Conservation (phyloP, 2,329 filamentous ascomycete genomes). For the Aspergillus calidoustus region DNA sequence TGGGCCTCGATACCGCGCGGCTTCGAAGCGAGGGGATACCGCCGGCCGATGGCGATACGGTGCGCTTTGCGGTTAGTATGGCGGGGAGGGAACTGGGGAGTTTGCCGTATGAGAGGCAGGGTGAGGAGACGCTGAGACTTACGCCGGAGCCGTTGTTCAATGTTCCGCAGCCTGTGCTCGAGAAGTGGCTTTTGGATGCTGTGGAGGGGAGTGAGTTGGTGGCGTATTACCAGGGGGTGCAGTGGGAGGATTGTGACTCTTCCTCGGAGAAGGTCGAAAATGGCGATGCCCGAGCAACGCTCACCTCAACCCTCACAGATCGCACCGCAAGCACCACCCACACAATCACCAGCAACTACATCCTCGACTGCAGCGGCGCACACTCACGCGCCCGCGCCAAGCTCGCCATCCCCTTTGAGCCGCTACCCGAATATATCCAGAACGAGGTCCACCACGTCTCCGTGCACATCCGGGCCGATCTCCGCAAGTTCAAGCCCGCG, state of each 20-base stretch:
- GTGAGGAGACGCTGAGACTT: background rate
- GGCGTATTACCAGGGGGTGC: background rate
- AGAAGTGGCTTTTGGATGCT: background rate
- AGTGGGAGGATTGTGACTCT: background rate
- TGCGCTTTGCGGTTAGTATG: background rate
- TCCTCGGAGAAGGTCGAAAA: too few species aligned
- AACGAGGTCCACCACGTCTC: background rate
- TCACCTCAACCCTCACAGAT: background rate
- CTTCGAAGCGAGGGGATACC: background rate
- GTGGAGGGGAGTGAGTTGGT: background rate
- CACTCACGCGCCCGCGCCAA: background rate
- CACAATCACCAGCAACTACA: background rate
- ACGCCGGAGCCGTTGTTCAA: constrained; percentile 5
- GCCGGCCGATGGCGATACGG: background rate
- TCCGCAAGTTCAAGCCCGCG: background rate
- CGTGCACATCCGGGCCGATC: background rate
- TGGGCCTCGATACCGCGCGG: background rate
- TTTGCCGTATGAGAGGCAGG: background rate
- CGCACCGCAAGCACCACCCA: background rate
- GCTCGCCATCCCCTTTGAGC: background rate
- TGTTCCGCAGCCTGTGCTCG: background rate
- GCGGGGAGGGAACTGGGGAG: background rate
- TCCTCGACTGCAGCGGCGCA: constrained; percentile 4
- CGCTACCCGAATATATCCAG: background rate
- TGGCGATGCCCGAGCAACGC: too few species aligned